A percentile compares a stretch with the other conserved stretches of the same genome.
These are phyloP conservation scores for Amborella trichopoda DNA, from an alignment of 164 flowering plant species.

Conservation along the genomic window DNA sequence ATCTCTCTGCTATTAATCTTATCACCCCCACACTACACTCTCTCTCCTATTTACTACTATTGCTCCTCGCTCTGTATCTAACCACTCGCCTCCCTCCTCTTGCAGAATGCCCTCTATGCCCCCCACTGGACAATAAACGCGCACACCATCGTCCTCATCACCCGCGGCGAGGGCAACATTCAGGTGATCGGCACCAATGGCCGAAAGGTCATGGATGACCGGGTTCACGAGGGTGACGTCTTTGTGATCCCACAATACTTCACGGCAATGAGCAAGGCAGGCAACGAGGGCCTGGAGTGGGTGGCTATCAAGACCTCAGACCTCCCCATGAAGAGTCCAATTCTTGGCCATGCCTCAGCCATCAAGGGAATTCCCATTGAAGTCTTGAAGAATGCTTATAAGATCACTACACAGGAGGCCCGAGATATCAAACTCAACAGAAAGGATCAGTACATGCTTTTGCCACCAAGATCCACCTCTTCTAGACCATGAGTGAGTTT, in stretches of 20 bases:
- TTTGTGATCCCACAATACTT: slow-evolving; percentile 34
- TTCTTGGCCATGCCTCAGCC: slow-evolving; percentile 24
- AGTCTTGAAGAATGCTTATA: slow-evolving; percentile 23
- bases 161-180: slow-evolving; percentile 19
- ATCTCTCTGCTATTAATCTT: no score
- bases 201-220: slow-evolving; percentile 14
- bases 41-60: background rate
- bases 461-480: slow-evolving; percentile 13
- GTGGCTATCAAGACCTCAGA: slow-evolving; percentile 28
- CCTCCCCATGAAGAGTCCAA: slow-evolving; percentile 16
- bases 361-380: slow-evolving; percentile 23
- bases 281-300: slow-evolving; percentile 24
- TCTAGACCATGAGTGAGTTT: no score
- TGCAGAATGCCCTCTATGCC: slow-evolving; percentile 25
- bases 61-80: background rate
- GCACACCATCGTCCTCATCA: slow-evolving; percentile 26
- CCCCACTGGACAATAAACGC: slow-evolving; percentile 25
- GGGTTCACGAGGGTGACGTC: slow-evolving; percentile 20
- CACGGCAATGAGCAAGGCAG: slow-evolving; percentile 18
- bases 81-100: background rate
- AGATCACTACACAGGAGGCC: slow-evolving; percentile 22
- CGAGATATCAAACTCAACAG: slow-evolving; percentile 23
- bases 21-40: no score
- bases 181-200: slow-evolving; percentile 21
- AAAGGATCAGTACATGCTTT: slow-evolving; percentile 11